These are phyloP conservation scores for Sporothrix brunneoviolacea DNA, from an alignment of 2,329 filamentous ascomycete genomes.

Conservation along the genomic window DNA sequence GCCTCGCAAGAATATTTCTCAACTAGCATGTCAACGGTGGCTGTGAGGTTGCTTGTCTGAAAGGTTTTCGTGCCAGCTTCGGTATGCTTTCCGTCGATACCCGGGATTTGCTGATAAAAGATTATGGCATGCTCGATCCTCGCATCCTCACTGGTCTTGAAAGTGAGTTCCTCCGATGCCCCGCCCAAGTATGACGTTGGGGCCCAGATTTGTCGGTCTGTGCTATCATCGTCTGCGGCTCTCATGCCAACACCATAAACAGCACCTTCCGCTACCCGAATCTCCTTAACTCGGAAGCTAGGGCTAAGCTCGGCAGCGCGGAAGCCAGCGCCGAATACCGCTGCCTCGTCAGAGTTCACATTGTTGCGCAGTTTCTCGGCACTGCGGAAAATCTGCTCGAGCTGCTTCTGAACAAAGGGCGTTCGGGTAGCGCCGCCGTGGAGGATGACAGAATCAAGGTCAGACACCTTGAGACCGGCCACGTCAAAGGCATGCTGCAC, in stretches of 20 bases:
- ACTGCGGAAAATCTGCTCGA: conserved; percentile 68
- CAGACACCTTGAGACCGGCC: conserved; percentile 64
- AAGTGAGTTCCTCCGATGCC: conserved; percentile 73
- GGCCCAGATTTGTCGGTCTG: conserved; percentile 78
- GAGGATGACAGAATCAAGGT: conserved; percentile 85
- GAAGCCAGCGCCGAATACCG: conserved; percentile 93
- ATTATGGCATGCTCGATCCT: conserved; percentile 72
- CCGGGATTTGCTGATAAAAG: conserved; percentile 67
- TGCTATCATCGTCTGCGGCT: conserved; percentile 58
- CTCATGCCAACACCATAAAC: conserved; percentile 68
- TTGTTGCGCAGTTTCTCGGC: conserved; percentile 80
- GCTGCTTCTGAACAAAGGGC: conserved; percentile 84
- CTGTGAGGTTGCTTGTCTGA: conserved; percentile 78
- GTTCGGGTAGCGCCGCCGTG: conserved; percentile 87
- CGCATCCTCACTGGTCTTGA: conserved; percentile 50
- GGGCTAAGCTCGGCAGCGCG: conserved; percentile 87
- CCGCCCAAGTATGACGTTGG: conserved; percentile 67
- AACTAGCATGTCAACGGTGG: conserved; percentile 69
- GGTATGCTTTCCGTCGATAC: conserved; percentile 35
- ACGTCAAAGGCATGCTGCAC: conserved; percentile 68
- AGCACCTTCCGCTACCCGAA: conserved; percentile 70
- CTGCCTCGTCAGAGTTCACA: conserved; percentile 94
- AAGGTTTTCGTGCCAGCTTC: conserved; percentile 61
- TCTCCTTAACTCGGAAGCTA: conserved; percentile 97
- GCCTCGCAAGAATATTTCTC: conserved; percentile 72